Evolutionary conservation across 495 filamentous ascomycete genomes (phyloP).

Genomic region (Penicillium cinerascens): DNA sequence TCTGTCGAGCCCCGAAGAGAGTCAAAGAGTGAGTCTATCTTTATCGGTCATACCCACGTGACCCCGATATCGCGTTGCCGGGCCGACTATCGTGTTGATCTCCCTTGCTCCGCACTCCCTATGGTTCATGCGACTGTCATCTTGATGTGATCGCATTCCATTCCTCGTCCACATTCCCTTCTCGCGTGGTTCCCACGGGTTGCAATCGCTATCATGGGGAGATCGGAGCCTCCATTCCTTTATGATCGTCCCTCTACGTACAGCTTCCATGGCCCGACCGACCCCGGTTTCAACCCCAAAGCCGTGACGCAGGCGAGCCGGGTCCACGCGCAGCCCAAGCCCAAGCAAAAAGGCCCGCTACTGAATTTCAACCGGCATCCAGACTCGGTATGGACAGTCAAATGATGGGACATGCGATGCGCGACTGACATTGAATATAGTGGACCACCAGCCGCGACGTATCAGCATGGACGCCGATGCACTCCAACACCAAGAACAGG

Average conservation of each 20-base stretch:
- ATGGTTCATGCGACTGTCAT: conserved; percentile 14
- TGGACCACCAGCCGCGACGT: conserved; percentile 46
- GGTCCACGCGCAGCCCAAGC: conserved; percentile 49
- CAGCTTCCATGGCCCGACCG: conserved; percentile 47
- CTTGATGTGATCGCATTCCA: conserved; percentile 25
- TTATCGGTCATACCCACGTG: conserved; percentile 24
- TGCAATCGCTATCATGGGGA: conserved; percentile 51
- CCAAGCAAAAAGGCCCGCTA: conserved; percentile 69
- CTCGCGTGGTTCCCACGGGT: conserved; percentile 36
- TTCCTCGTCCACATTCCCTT: conserved; percentile 13
- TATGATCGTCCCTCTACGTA: conserved; percentile 58
- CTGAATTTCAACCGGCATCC: conserved; percentile 78
- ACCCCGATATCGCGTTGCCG: conserved; percentile 32
- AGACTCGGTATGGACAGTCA: conserved; percentile 59
- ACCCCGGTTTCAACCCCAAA: conserved; percentile 74
- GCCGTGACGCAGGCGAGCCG: conserved; percentile 72
- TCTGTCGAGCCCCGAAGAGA: neutral
- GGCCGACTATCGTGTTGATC: conserved; percentile 36
- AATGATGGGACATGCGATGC: neutral
- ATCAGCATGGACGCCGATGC: conserved; percentile 62
- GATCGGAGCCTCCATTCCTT: conserved; percentile 66
- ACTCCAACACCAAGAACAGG: conserved; percentile 59
- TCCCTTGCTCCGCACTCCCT: conserved; percentile 4
- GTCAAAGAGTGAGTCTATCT: neutral
- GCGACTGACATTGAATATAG: conserved; percentile 12